Evolutionary conservation across 2,329 filamentous ascomycete species (phyloP), one percentile per base, ranked within the genome.

Genomic region (Grosmannia penicillata): DNA sequence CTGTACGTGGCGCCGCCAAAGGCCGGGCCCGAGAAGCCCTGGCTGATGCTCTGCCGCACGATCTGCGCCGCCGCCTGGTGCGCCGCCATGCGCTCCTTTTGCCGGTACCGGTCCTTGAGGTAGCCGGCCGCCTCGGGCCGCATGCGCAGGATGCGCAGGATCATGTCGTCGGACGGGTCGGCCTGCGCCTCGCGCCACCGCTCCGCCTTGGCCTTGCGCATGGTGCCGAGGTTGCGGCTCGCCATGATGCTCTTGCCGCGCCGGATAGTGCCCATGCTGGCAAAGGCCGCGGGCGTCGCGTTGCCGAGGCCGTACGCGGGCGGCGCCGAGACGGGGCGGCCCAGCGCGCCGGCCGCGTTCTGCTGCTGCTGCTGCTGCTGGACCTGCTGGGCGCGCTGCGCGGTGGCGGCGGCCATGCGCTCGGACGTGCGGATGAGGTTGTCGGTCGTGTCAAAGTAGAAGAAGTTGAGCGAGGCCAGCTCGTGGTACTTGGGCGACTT

Each of bases 401-500:
- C 80, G 4, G 82, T 93, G 29, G 86, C 85, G 3, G 83, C 79
- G 4, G 87, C 89, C 82, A 98, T 98, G 40, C 84, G 75, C 59
- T 98, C 91, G 3, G 85, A 94, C n/a, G 85, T 93, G 36, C 89
- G 81, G 49, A 96, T 85, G 11, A 98, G 71, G 49, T 82, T 87
- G 44, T 93, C 83, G 1, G 86, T 93, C 24, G 81, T 73, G 52
- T 96, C 87, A 53, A 91, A 93, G 65, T 98, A 98, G 68, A 96
- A 98, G 69, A 96, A 98, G 63, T 94, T 93, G 45, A 98, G 72
- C 45, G 85, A 89, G 47, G 91, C 84, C 38, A 98, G 75, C 58
- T 98, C 91, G 64, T 95, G 87, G 66, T 94, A 98, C 70, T 98
- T 98, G 53, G 89, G 84, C 48, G 85, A 93, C 60, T 93, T 94